A percentile compares a stretch with the other conserved stretches of the same genome.
Conservation (phyloP, 768 basidiomycete species). For the Serendipita vermifera region DNA sequence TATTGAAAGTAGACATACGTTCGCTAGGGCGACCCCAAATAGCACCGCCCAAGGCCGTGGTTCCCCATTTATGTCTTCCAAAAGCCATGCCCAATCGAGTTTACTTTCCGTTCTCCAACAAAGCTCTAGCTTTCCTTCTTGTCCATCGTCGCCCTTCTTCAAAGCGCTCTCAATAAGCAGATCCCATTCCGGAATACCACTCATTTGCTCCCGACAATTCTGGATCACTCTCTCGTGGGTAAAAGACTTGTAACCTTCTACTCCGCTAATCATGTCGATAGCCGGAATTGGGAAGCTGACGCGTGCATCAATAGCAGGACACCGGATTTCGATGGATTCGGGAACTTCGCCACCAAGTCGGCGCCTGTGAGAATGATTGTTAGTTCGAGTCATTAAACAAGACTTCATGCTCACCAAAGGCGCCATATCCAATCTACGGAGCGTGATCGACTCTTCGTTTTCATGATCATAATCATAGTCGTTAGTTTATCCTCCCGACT, state of each 20-base stretch:
- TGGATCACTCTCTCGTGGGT: conserved; percentile 48
- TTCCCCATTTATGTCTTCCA: conserved; percentile 50
- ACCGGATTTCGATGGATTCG: conserved; percentile 49
- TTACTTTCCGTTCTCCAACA: conserved; percentile 65
- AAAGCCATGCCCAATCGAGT: conserved; percentile 78
- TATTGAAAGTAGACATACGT: conserved; percentile 34
- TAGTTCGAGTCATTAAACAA: neutral
- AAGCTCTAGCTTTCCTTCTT: conserved; percentile 37
- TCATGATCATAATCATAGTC: conserved; percentile 79
- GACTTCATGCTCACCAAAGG: conserved; percentile 42
- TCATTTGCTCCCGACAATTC: conserved; percentile 45
- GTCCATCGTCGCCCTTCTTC: conserved; percentile 34
- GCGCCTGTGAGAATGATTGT: conserved; percentile 35
- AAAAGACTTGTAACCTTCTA: conserved; percentile 38
- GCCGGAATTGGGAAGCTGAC: conserved; percentile 59
- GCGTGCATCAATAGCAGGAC: conserved; percentile 51
- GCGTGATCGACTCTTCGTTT: conserved; percentile 60
- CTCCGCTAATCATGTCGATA: conserved; percentile 27
- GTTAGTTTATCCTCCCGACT: conserved; percentile 44
- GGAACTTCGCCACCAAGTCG: conserved; percentile 64
- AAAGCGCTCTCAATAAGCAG: conserved; percentile 42
- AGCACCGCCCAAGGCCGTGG: conserved; percentile 58
- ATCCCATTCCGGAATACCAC: conserved; percentile 47
- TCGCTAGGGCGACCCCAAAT: conserved; percentile 58
- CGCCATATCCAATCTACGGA: conserved; percentile 86